Evolutionary conservation across 1,139 yeast genomes (phyloP), one percentile per base, ranked within the genome.

Genomic region (Pichia sp.): DNA sequence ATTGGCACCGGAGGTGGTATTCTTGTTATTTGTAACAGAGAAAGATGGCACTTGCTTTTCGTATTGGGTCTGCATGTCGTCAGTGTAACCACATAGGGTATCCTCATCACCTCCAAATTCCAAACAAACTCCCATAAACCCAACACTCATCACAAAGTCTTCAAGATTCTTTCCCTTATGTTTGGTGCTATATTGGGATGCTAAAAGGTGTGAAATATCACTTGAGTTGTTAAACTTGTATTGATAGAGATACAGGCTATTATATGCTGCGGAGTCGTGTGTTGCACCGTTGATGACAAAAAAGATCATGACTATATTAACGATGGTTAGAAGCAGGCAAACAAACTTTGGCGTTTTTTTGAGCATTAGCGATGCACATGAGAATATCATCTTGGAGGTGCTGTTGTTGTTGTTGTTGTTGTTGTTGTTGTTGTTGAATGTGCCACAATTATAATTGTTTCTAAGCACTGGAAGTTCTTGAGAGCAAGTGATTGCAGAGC

Each of bases 201-300:
- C 50, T n/a, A 69, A 57, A 34, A 60, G 49, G 3, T 64, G 52
- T 35, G 54, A 62, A 38, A 68, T 56, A 5, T 63, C 47, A 1
- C 74, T 64, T 4, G 66, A 52, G 26, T 59, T 41, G 46, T 75
- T 72, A 57, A 69, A 75, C 32, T 56, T 47, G 44, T 66, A 66
- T 35, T 65, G 60, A 6, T 75, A 59, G 20, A 77, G 55, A 46
- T 64, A 74, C 1, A 68, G 63, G 5, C 63, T 56, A 1, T 76
- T 62, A 44, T 69, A 77, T 1, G 70, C 60, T 0, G 58, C 29
- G 0, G 63, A 41, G 1, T 60, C 38, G 14, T 59, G 59, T 15
- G 72, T 62, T 41, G 82, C 73, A 1, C 83, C 77, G 11, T 73
- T 53, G 14, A 76, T 53, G 10, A 77, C 58, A 48, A 74, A 76